Evolutionary conservation across 1,284 basidiomycete species (phyloP), one percentile per base, ranked within the genome.

Genomic region (Pseudozyma tsukubaensis): DNA sequence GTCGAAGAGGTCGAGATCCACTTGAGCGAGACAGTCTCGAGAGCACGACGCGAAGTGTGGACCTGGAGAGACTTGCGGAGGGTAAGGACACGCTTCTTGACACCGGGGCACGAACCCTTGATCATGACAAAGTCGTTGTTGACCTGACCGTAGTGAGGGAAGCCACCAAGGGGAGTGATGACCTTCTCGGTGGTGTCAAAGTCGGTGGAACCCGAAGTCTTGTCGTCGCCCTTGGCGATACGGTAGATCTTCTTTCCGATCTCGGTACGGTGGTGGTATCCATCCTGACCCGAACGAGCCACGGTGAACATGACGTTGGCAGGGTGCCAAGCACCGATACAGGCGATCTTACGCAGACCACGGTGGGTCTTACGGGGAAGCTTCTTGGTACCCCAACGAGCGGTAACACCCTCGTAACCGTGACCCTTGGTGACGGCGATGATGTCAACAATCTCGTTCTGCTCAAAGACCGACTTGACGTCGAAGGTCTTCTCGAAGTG

Each of bases 241-340:
- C 97, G 93, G 91, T 97, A 99, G 68, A 85, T 82, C 82, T 97
- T 97, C 90, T 97, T 97, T 91, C 97, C 98, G 84, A 95, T 77
- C 74, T 86, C 85, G 62, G 95, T 98, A 86, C 96, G 94, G 88
- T 97, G 94, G 87, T 98, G 95, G 90, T 98, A 99, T 86, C 96
- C 96, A 86, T 97, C 85, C 62, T 99, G 96, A 94, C 97, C 97
- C 78, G 97, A 94, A 89, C 97, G 96, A 69, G 95, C 96, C 80
- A 99, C 97, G 51, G 94, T 97, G 91, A 94, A 99, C 95, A 98
- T 98, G 90, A 97, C 95, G 88, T 94, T 96, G 51, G 93, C 92
- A 85, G 94, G 94, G 90, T 97, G 94, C 94, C 94, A 97, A 85
- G 94, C 94, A 89, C 96, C 96, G 84, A 99, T 98, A 92, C 97